Conservation (phyloP, 495 filamentous ascomycete genomes). For the Cercophora newfieldiana region DNA sequence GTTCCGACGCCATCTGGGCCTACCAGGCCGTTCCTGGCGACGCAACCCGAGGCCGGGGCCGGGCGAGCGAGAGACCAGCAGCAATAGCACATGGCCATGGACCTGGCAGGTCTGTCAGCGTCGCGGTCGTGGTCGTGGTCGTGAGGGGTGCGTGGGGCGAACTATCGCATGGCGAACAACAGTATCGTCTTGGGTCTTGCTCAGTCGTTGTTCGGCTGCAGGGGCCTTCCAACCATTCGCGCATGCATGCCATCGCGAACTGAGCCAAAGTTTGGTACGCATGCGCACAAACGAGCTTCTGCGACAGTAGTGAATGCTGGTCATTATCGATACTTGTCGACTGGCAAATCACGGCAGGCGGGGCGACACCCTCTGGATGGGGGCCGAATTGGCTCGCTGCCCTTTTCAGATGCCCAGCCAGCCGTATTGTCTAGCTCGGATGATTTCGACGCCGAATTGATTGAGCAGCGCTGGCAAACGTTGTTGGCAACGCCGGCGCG, state of each 20-base stretch:
- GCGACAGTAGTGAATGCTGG: constrained; percentile 13
- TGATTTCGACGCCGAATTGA: constrained; percentile 13
- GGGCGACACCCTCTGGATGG: constrained; percentile 8
- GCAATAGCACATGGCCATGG: neutral
- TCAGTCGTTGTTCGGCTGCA: constrained; percentile 2
- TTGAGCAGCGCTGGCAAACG: neutral
- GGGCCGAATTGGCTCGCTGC: constrained; percentile 11
- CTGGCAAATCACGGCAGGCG: constrained; percentile 11
- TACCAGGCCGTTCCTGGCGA: neutral
- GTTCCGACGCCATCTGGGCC: neutral
- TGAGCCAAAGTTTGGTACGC: constrained; percentile 14
- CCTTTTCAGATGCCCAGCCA: neutral
- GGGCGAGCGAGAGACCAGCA: neutral
- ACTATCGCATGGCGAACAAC: neutral
- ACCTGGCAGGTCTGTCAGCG: too few species aligned
- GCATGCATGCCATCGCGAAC: constrained; percentile 17
- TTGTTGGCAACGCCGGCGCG: too few species aligned
- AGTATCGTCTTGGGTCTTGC: neutral
- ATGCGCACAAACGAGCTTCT: constrained; percentile 13
- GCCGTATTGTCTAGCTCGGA: neutral
- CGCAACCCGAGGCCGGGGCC: neutral
- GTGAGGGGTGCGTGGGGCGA: neutral
- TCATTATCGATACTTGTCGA: constrained; percentile 14
- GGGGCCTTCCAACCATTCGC: neutral
- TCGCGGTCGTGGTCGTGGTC: too few species aligned